phyloP scores from a whole-genome alignment of 2,329 filamentous ascomycete genomes.

The Aspergillus quadricinctus region DNA sequence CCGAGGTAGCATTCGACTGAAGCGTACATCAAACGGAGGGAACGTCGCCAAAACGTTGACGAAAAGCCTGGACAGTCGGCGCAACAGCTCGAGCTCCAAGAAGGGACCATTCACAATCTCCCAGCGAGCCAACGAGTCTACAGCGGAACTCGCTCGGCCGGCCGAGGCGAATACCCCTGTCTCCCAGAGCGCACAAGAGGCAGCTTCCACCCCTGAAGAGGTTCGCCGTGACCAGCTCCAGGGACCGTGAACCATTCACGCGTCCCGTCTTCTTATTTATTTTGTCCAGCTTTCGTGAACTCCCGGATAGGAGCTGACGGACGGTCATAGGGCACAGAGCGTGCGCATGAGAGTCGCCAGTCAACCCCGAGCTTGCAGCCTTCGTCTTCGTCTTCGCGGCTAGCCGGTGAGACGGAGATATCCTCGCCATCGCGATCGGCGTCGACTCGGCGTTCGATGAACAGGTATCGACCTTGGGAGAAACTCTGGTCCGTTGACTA shows the following conservation, averaged over 20 bases:
- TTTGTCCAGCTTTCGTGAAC: background rate
- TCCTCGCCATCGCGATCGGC: slow-evolving; percentile 26
- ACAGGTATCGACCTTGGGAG: slow-evolving; percentile 36
- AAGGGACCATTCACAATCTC: slow-evolving; percentile 52
- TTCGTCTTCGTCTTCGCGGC: slow-evolving; percentile 15
- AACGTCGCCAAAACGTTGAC: slow-evolving; percentile 73
- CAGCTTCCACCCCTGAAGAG: slow-evolving; percentile 43
- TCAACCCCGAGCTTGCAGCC: slow-evolving; percentile 2
- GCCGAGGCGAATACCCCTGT: slow-evolving; percentile 31
- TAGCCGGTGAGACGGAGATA: slow-evolving; percentile 4
- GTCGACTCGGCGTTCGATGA: slow-evolving; percentile 16
- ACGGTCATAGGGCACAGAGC: slow-evolving; percentile 17
- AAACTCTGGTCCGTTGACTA: slow-evolving; percentile 43
- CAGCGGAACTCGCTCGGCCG: slow-evolving; percentile 32
- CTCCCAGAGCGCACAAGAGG: slow-evolving; percentile 31
- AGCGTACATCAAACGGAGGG: slow-evolving; percentile 57
- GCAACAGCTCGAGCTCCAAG: slow-evolving; percentile 81
- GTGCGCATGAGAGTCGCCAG: slow-evolving; percentile 3
- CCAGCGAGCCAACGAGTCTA: slow-evolving; percentile 30
- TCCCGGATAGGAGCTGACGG: slow-evolving; percentile 17
- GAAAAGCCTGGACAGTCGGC: slow-evolving; percentile 84
- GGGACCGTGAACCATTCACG: slow-evolving; percentile 34
- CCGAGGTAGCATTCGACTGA: slow-evolving; percentile 60
- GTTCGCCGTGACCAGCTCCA: slow-evolving; percentile 46
- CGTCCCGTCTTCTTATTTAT: slow-evolving; percentile 4